Evolutionary conservation across 352 stramenopile species (phyloP).

Genomic region (Pythium dissotocum): DNA sequence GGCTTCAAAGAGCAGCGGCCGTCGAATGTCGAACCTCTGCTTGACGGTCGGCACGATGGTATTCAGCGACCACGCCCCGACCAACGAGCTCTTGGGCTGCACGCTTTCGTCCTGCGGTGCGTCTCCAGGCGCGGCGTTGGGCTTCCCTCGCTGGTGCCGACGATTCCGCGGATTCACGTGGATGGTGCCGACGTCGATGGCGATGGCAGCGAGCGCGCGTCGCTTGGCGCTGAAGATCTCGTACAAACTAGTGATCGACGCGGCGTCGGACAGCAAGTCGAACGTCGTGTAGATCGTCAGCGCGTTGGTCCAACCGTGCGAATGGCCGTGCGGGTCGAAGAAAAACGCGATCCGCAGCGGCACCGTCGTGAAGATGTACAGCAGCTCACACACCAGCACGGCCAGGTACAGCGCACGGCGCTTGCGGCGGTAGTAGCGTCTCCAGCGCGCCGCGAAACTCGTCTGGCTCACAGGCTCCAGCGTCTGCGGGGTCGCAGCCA

Average conservation of each 20-base stretch:
- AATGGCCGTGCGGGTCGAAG: slow-evolving; percentile 40
- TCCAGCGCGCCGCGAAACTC: neutral
- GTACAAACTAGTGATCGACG: slow-evolving; percentile 41
- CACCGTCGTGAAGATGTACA: slow-evolving; percentile 45
- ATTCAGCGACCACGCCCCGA: slow-evolving; percentile 65
- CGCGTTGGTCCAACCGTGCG: slow-evolving; percentile 39
- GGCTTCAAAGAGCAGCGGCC: slow-evolving; percentile 45
- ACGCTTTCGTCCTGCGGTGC: slow-evolving; percentile 4
- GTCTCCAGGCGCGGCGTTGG: neutral
- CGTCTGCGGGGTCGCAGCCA: neutral
- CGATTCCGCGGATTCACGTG: slow-evolving; percentile 31
- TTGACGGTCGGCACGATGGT: slow-evolving; percentile 45
- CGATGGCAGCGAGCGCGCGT: slow-evolving; percentile 43
- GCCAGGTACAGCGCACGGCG: slow-evolving; percentile 26
- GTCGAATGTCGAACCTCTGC: slow-evolving; percentile 34
- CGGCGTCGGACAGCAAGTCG: slow-evolving; percentile 53
- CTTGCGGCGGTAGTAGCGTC: slow-evolving; percentile 20
- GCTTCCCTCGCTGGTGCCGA: slow-evolving; percentile 8
- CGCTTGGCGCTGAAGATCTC: slow-evolving; percentile 52
- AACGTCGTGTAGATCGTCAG: slow-evolving; percentile 50
- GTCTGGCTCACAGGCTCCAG: neutral
- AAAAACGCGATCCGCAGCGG: slow-evolving; percentile 46
- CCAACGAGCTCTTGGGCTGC: slow-evolving; percentile 25
- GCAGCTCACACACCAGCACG: slow-evolving; percentile 29
- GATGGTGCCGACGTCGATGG: slow-evolving; percentile 20